Percentiles rank a stretch among this genome's conserved stretches.
phyloP scores from a whole-genome alignment of 2,329 filamentous ascomycete species.

The Chaetothyriales sp. region DNA sequence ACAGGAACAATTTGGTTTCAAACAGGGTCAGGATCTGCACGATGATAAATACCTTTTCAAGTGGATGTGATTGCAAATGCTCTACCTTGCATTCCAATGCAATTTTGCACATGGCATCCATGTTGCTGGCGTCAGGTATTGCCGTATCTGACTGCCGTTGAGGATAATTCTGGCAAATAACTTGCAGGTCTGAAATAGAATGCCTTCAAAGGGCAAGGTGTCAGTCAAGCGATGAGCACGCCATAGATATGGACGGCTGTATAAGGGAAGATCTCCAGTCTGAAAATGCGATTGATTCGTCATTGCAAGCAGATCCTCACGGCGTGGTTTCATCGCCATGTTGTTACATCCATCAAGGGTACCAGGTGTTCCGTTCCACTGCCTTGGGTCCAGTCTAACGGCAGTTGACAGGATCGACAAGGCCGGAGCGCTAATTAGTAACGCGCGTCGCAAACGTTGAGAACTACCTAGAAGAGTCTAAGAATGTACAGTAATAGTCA shows the following conservation, averaged over 20 bases:
- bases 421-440: neutral
- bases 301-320: neutral
- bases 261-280: neutral
- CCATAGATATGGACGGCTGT: neutral
- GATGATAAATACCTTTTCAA: neutral
- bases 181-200: neutral
- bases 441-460: neutral
- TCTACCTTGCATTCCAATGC: neutral
- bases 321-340: neutral
- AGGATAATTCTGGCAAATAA: neutral
- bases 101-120: neutral
- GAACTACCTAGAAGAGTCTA: too few species aligned
- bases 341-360: neutral
- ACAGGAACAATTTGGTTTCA: neutral
- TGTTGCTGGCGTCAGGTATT: neutral
- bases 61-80: neutral
- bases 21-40: neutral
- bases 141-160: neutral
- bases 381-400: neutral
- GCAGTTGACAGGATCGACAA: neutral
- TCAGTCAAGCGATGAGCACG: neutral
- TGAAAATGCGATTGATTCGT: neutral
- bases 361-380: too few species aligned
- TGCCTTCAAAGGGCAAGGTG: neutral
- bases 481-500: too few species aligned